Conservation (phyloP, 2,329 filamentous ascomycete genomes). For the Volutella citrinella region DNA sequence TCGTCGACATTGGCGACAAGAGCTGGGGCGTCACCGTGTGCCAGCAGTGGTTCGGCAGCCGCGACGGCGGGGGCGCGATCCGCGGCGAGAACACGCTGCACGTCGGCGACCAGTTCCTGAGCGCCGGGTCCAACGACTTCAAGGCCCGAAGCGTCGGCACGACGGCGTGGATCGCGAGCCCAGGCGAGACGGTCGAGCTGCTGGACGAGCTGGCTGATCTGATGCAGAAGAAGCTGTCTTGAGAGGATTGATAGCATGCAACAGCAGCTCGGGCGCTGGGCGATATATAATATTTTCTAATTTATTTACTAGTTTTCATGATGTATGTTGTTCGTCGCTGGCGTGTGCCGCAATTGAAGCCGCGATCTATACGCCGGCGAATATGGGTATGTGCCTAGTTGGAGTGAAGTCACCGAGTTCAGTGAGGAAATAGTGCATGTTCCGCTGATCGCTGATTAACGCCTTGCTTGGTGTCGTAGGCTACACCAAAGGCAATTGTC, state of each 20-base stretch:
- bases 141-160: conserved; percentile 89
- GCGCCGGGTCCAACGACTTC: conserved; percentile 94
- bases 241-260: too few relatives aligned
- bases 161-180: conserved; percentile 95
- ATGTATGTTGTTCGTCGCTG: too few relatives aligned
- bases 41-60: conserved; percentile 78
- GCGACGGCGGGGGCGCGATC: conserved; percentile 43
- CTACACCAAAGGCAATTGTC: too few relatives aligned
- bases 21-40: conserved; percentile 92
- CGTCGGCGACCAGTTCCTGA: conserved; percentile 95
- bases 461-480: too few relatives aligned
- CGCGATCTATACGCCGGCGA: too few relatives aligned
- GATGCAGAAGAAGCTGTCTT: conserved; percentile 36
- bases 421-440: too few relatives aligned
- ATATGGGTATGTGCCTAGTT: too few relatives aligned
- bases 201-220: conserved; percentile 75
- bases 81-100: conserved; percentile 79
- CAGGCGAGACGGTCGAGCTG: conserved; percentile 83
- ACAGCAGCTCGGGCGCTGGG: too few relatives aligned
- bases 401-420: too few relatives aligned
- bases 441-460: too few relatives aligned
- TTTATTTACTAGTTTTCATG: conserved; percentile 1
- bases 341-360: too few relatives aligned
- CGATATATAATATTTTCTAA: too few relatives aligned
- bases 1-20: conserved; percentile 98